A percentile compares a stretch with the other conserved stretches of the same genome.
Evolutionary conservation across 2,329 filamentous ascomycete species (phyloP).

Genomic region (Drechslerella stenobrocha): DNA sequence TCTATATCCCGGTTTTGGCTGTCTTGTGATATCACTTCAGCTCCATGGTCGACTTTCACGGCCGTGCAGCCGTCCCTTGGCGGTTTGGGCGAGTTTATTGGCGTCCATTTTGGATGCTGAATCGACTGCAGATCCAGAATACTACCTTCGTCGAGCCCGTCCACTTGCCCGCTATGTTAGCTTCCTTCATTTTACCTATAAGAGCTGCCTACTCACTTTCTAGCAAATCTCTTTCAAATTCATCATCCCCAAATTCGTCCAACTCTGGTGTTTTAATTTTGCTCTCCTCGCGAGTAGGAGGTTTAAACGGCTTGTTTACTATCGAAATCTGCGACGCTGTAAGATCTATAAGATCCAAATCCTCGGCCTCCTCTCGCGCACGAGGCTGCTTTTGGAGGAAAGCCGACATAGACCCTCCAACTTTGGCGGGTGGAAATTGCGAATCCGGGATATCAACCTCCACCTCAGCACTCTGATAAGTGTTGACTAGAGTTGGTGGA

Average conservation of each 20-base stretch:
- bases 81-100: constrained; percentile 17
- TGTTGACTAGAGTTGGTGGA: constrained; percentile 27
- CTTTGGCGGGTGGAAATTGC: constrained; percentile 24
- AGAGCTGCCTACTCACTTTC: constrained; percentile 16
- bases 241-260: constrained; percentile 31
- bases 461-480: constrained; percentile 26
- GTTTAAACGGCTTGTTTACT: constrained; percentile 41
- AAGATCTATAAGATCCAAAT: constrained; percentile 13
- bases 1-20: constrained; percentile 14
- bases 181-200: neutral
- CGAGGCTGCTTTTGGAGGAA: constrained; percentile 23
- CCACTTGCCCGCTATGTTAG: constrained; percentile 16
- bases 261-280: neutral
- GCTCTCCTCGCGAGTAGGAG: constrained; percentile 15
- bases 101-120: constrained; percentile 15
- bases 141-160: constrained; percentile 5
- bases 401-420: constrained; percentile 30
- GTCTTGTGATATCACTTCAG: constrained; percentile 3
- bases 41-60: constrained; percentile 8
- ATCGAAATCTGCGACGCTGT: constrained; percentile 17
- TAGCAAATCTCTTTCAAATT: constrained; percentile 31
- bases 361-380: neutral
- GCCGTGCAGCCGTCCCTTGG: neutral
- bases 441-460: constrained; percentile 22
- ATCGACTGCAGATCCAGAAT: neutral